A percentile compares a stretch with the other conserved stretches of the same genome.
phyloP scores from a whole-genome alignment of 1,284 basidiomycete genomes.

The Mycosarcoma maydis region DNA sequence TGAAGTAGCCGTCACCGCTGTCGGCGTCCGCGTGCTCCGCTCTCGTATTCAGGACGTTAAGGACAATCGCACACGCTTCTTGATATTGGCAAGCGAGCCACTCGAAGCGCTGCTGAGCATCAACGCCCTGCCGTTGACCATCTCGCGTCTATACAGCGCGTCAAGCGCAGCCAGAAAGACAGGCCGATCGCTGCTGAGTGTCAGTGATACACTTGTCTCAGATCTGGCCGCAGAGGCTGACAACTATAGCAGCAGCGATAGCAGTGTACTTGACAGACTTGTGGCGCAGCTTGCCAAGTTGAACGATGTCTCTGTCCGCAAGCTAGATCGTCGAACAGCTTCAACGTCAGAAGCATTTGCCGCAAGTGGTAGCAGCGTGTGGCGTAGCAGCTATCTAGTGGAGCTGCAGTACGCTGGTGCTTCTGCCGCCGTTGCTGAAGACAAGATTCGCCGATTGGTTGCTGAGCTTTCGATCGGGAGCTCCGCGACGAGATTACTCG shows the following conservation, averaged over 20 bases:
- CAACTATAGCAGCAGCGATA: conserved; percentile 4
- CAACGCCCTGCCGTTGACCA: conserved; percentile 21
- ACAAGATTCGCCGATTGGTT: conserved; percentile 27
- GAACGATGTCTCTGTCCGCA: conserved; percentile 26
- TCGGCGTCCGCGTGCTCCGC: conserved; percentile 32
- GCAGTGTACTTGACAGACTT: conserved; percentile 10
- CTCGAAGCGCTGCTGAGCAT: conserved; percentile 17
- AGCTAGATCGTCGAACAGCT: conserved; percentile 38
- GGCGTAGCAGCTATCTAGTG: conserved; percentile 41
- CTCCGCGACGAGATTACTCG: conserved; percentile 3
- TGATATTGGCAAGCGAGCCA: conserved; percentile 44
- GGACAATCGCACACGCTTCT: conserved; percentile 48
- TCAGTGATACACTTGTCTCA: conserved; percentile 25
- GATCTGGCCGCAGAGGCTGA: conserved; percentile 24
- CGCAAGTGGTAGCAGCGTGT: conserved; percentile 24
- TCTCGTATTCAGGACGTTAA: conserved; percentile 40
- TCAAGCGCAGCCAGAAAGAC: conserved; percentile 5
- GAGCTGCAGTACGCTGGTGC: conserved; percentile 35
- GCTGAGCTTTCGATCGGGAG: conserved; percentile 15
- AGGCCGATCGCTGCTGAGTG: conserved; percentile 24
- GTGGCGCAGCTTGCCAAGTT: conserved; percentile 12
- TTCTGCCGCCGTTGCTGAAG: conserved; percentile 10
- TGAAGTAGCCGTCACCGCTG: conserved; percentile 16
- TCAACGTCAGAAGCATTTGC: conserved; percentile 4
- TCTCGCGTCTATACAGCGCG: conserved; percentile 20